Evolutionary conservation across 2,329 filamentous ascomycete species (phyloP).

Genomic region (Botrytis fabae): DNA sequence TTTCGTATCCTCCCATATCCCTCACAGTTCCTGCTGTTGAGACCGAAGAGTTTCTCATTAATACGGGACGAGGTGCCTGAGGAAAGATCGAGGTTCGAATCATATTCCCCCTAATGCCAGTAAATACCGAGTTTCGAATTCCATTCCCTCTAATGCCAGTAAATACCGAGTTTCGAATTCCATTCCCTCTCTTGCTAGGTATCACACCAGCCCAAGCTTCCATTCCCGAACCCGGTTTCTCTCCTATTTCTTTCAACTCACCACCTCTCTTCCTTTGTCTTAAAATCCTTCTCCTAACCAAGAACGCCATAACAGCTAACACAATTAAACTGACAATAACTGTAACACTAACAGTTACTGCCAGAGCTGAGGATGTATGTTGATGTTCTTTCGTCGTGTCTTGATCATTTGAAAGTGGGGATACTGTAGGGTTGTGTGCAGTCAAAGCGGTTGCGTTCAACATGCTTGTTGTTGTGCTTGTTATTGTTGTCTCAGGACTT

Average conservation of each 20-base stretch:
- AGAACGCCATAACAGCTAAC: not conserved
- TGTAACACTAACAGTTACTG: not conserved
- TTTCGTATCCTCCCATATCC: not conserved
- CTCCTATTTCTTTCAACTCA: not conserved
- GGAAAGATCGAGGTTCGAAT: not conserved
- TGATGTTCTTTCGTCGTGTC: not conserved
- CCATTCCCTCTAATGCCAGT: not conserved
- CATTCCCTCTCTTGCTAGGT: not conserved
- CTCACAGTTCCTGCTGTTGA: not conserved
- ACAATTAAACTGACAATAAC: not conserved
- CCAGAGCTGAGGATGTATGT: slow-evolving; percentile 7
- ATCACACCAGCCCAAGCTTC: not conserved
- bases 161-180: not conserved
- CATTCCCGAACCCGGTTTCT: not conserved
- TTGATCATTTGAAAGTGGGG: not conserved
- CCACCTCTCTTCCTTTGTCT: not conserved
- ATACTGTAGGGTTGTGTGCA: not conserved
- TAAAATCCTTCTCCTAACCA: not conserved
- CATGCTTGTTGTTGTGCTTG: not conserved
- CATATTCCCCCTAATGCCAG: not conserved
- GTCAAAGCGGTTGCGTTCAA: not conserved
- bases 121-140: not conserved
- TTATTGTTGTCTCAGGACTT: not conserved
- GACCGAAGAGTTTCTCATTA: not conserved
- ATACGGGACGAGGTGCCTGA: not conserved